Conservation (phyloP, 192 early-diverging fungal genomes). For the Haplosporangium gracile region DNA sequence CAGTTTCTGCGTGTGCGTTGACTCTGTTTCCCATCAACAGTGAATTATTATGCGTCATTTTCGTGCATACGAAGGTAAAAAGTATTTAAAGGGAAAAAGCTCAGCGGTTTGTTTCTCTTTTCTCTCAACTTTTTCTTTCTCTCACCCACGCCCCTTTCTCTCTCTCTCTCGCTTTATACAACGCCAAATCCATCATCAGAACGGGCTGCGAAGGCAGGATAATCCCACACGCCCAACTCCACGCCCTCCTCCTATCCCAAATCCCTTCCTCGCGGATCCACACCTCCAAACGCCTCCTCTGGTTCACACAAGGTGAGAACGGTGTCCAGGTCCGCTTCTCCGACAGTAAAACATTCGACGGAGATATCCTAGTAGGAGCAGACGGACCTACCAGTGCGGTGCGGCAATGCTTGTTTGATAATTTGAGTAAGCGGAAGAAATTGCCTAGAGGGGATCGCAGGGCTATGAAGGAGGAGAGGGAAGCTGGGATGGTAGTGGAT, state of each 20-base stretch:
- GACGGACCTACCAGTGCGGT: slow-evolving; percentile 39
- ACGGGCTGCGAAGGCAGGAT: background rate
- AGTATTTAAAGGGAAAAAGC: background rate
- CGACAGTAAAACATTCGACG: slow-evolving; percentile 29
- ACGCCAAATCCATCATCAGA: background rate
- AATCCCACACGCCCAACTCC: background rate
- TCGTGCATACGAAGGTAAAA: background rate
- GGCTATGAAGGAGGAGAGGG: background rate
- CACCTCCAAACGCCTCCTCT: slow-evolving; percentile 8
- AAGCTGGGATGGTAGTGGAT: background rate
- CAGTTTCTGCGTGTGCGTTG: background rate
- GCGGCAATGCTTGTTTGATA: slow-evolving; percentile 15
- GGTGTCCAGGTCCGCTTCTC: slow-evolving; percentile 19
- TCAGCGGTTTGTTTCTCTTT: background rate
- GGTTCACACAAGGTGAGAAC: background rate
- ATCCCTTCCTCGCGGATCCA: background rate
- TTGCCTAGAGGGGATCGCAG: background rate
- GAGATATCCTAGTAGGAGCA: slow-evolving; percentile 49
- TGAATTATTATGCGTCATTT: background rate
- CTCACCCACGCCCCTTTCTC: background rate
- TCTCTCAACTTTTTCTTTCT: background rate
- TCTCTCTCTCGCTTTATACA: background rate
- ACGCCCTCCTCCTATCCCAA: background rate
- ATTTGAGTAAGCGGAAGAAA: background rate
- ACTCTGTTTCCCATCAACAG: background rate